Conservation (phyloP, 2,329 filamentous ascomycete species). For the Lojkania enalia region DNA sequence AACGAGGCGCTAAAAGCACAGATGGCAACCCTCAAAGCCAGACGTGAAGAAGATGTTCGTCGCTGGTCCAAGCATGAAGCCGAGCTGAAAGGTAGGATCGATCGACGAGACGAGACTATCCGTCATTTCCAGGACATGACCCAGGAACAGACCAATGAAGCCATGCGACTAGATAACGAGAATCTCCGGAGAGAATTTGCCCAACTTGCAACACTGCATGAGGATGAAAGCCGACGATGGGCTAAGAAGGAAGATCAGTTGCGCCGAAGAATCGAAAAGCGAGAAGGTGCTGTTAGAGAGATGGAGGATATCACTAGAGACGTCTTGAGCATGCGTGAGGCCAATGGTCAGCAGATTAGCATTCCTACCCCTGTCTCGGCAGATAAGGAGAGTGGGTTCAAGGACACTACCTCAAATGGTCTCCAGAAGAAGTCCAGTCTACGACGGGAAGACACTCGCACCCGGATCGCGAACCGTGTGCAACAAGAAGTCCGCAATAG, state of each 20-base stretch:
- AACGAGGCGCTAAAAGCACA: constrained; percentile 72
- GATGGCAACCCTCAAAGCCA: constrained; percentile 72
- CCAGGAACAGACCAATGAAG: constrained; percentile 43
- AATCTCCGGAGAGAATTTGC: constrained; percentile 45
- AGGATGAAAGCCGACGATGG: constrained; percentile 41
- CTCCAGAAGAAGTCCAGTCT: constrained; percentile 32
- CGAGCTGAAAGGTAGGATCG: constrained; percentile 36
- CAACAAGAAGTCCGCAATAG: constrained; percentile 42
- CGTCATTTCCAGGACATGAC: constrained; percentile 42
- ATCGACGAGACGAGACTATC: constrained; percentile 45
- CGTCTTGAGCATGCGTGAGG: constrained; percentile 30
- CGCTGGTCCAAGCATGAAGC: constrained; percentile 39
- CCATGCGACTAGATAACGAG: constrained; percentile 46
- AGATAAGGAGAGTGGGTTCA: constrained; percentile 22
- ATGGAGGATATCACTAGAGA: constrained; percentile 38
- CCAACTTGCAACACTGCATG: constrained; percentile 38
- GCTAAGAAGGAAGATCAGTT: constrained; percentile 35
- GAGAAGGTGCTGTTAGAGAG: constrained; percentile 30
- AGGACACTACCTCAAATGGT: constrained; percentile 12
- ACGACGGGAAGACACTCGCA: constrained; percentile 36
- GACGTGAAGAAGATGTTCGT: constrained; percentile 60
- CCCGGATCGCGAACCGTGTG: constrained; percentile 37
- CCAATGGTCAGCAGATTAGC: constrained; percentile 23
- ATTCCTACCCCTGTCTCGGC: constrained; percentile 13
- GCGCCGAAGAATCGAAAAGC: constrained; percentile 38